Base-by-base conservation (phyloP, 306 rosid genomes). In the Gastrolobium villosum region DNA sequence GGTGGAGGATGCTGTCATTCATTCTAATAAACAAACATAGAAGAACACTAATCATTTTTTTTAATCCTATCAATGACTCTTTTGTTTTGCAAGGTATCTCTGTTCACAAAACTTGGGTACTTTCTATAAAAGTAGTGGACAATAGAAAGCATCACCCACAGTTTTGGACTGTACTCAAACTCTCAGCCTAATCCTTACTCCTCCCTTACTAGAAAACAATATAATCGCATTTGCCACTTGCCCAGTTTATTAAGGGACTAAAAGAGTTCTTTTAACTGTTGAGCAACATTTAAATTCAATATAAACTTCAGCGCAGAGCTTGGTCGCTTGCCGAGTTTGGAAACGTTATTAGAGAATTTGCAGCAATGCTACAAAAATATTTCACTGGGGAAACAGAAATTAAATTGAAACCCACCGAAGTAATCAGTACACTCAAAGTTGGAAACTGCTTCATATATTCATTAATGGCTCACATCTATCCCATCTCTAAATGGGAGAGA, bases 1-100 rank as follows among this genome's bases (percentile, higher is more conserved):
- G 20, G 54, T 53, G 81, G 59, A 76, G 39, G 55, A n/a, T 65
- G 80, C 61, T 65, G 31, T 76, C 81, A 65, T 55, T 53, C 66
- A 31, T 31, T 77, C 13, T 53, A 28, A 32, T 40, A 52, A 64
- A 76, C 74, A 52, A 40, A 65, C 28, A 26, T 36, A 7, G 32
- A 15, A 74, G 15, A 7, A 41, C 7, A 0, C 3, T 64, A 40
- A 40, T 11, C 11, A 1, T 46, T 10, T 11, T 46, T 5, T 52
- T 5, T 5, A 14, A 65, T 41, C 40, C 40, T 20, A 31, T 30
- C 35, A 39, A 36, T 20, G 7, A 64, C 2, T 26, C 37, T 1
- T 65, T 41, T 26, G 10, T 43, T 64, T 64, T 39, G 26, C 2
- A 20, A 26, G 40, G 53, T n/a, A 3, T 20, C 26, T 0, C 26